phyloP scores from a whole-genome alignment of 2,329 filamentous ascomycete genomes.

The Emmonsiellopsis sp. region DNA sequence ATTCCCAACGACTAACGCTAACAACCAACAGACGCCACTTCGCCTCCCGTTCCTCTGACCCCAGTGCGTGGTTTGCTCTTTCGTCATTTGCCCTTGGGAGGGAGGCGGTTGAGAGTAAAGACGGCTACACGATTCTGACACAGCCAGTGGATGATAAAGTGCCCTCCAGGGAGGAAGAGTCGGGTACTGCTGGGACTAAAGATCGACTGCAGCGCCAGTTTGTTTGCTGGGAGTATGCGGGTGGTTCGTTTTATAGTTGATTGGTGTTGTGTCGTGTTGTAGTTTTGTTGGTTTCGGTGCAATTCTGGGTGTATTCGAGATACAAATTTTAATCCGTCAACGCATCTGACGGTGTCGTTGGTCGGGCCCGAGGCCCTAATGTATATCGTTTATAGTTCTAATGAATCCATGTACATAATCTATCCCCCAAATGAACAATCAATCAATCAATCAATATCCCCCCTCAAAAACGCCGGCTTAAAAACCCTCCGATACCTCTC shows the following conservation, averaged over 20 bases:
- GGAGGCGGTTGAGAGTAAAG: conserved; percentile 28
- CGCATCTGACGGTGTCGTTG: no score
- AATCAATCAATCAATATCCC: not conserved
- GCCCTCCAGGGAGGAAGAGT: conserved; percentile 1
- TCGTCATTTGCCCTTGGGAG: conserved; percentile 23
- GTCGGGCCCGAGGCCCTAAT: no score
- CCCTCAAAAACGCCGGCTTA: conserved; percentile 4
- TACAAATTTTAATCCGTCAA: no score
- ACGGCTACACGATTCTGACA: conserved; percentile 29
- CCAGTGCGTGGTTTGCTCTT: conserved; percentile 26
- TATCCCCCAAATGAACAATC: no score
- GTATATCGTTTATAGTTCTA: no score
- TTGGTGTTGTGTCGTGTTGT: not conserved
- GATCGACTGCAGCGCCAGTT: conserved; percentile 9
- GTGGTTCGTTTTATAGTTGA: conserved; percentile 14
- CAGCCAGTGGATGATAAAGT: not conserved
- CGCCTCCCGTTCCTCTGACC: not conserved
- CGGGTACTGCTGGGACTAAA: not conserved
- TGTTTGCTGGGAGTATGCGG: conserved; percentile 33
- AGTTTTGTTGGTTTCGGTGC: no score
- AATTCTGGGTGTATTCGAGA: not conserved
- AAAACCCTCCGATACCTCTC: conserved; percentile 5
- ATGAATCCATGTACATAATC: no score
- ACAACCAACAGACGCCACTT: conserved; percentile 3
- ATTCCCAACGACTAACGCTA: not conserved